phyloP scores from a whole-genome alignment of 257 asterid species.

The Misopates orontium region DNA sequence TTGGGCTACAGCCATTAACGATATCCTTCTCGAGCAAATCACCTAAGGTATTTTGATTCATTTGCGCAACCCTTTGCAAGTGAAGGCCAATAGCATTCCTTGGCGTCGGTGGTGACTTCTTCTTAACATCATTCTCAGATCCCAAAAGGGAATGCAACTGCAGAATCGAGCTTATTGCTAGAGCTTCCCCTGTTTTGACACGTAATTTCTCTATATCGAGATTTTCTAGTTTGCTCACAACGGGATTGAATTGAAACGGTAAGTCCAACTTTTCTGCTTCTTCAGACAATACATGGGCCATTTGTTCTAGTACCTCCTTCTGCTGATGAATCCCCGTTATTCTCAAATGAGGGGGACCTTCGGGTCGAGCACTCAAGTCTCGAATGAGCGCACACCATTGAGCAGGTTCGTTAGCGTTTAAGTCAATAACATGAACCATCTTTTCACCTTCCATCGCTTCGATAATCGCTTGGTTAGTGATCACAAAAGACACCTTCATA shows the following conservation, averaged over 20 bases:
- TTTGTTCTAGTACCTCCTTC: constrained; percentile 72
- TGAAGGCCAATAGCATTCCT: constrained; percentile 39
- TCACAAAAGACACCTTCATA: constrained; percentile 73
- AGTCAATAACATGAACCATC: constrained; percentile 86
- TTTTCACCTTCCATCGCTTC: constrained; percentile 97
- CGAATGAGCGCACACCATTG: constrained; percentile 94
- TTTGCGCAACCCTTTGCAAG: constrained; percentile 47
- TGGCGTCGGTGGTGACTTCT: constrained; percentile 41
- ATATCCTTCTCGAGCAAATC: constrained; percentile 74
- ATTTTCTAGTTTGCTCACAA: constrained; percentile 62
- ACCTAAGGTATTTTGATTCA: constrained; percentile 56
- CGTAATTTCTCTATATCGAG: constrained; percentile 69
- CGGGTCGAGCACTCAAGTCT: constrained; percentile 90
- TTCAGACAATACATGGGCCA: constrained; percentile 70
- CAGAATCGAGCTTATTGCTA: constrained; percentile 65
- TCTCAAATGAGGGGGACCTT: constrained; percentile 94
- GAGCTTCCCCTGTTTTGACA: constrained; percentile 92
- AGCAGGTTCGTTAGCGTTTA: constrained; percentile 64
- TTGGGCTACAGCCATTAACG: constrained; percentile 56
- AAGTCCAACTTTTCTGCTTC: constrained; percentile 87
- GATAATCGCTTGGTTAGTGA: constrained; percentile 78
- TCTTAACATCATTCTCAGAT: constrained; percentile 40
- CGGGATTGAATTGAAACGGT: constrained; percentile 85
- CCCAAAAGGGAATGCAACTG: constrained; percentile 77
- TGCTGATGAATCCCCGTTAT: constrained; percentile 76